Conservation (phyloP, 139 green algal genomes). For the Picochlorum sp. region DNA sequence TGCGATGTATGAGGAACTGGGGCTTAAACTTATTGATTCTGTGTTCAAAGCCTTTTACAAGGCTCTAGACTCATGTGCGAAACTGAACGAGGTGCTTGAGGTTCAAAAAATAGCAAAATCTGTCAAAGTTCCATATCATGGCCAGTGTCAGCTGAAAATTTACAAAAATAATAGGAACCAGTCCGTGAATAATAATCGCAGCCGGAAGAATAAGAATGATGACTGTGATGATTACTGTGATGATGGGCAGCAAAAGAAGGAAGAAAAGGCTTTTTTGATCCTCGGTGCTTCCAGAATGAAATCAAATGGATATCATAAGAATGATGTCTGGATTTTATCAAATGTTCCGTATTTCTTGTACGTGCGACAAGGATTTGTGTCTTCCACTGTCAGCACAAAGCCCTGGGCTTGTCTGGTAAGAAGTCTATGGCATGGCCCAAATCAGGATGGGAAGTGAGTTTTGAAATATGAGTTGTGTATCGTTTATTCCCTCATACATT, state of each 20-base stretch:
- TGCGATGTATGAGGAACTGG: constrained; percentile 44
- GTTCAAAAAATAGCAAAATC: neutral
- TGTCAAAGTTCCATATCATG: constrained; percentile 22
- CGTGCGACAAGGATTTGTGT: neutral
- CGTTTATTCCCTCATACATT: too few relatives aligned
- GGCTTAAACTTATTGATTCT: constrained; percentile 26
- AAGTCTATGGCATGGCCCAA: constrained; percentile 63
- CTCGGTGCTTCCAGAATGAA: constrained; percentile 13
- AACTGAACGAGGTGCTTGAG: neutral
- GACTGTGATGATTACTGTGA: constrained; percentile 3
- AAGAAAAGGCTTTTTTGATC: constrained; percentile 11
- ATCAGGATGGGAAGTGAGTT: constrained; percentile 54
- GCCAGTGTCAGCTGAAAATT: constrained; percentile 19
- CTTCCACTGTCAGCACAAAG: too few relatives aligned
- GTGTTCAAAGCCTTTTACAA: constrained; percentile 7
- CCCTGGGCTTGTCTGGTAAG: constrained; percentile 21
- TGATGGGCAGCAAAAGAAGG: neutral
- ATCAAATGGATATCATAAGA: constrained; percentile 25
- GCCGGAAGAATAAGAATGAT: neutral
- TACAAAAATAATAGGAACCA: neutral
- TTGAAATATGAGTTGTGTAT: neutral
- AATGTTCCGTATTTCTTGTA: constrained; percentile 11
- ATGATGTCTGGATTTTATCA: constrained; percentile 61
- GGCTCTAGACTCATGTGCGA: neutral
- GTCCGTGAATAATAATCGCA: neutral